phyloP scores from a whole-genome alignment of 2,329 filamentous ascomycete species.

The Aspergillus sp. region DNA sequence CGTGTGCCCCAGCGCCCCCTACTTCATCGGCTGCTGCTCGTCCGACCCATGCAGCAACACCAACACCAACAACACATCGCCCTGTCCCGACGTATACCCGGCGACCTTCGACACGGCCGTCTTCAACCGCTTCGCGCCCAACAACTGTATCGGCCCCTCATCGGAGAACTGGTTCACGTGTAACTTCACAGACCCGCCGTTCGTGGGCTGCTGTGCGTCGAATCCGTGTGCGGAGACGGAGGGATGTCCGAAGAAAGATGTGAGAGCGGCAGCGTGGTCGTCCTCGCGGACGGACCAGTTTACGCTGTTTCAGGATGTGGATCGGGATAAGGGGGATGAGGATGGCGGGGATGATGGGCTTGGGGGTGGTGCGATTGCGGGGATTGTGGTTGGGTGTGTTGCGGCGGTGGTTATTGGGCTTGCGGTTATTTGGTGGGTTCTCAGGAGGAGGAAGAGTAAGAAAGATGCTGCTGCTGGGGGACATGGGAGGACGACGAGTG shows the following conservation, averaged over 20 bases:
- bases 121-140: slow-evolving; percentile 1
- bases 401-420: not conserved
- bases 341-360: not conserved
- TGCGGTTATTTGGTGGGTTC: not conserved
- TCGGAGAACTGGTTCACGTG: slow-evolving; percentile 7
- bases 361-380: not conserved
- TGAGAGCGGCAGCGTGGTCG: slow-evolving; percentile 4
- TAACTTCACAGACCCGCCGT: slow-evolving; percentile 3
- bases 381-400: not conserved
- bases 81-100: slow-evolving; percentile 49
- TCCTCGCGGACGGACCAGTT: not conserved
- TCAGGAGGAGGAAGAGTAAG: not conserved
- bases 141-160: not conserved
- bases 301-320: slow-evolving; percentile 3
- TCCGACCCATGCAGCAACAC: slow-evolving; percentile 22
- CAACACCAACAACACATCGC: slow-evolving; percentile 35
- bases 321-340: not conserved
- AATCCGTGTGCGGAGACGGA: not conserved
- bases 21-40: slow-evolving; percentile 27
- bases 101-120: slow-evolving; percentile 24
- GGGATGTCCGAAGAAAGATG: not conserved
- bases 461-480: too few relatives aligned
- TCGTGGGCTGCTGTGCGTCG: slow-evolving; percentile 7
- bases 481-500: too few relatives aligned
- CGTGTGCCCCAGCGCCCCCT: slow-evolving; percentile 20